These are phyloP conservation scores for Dioszegia aurantiaca DNA, from an alignment of 768 basidiomycete species.

Conservation along the genomic window DNA sequence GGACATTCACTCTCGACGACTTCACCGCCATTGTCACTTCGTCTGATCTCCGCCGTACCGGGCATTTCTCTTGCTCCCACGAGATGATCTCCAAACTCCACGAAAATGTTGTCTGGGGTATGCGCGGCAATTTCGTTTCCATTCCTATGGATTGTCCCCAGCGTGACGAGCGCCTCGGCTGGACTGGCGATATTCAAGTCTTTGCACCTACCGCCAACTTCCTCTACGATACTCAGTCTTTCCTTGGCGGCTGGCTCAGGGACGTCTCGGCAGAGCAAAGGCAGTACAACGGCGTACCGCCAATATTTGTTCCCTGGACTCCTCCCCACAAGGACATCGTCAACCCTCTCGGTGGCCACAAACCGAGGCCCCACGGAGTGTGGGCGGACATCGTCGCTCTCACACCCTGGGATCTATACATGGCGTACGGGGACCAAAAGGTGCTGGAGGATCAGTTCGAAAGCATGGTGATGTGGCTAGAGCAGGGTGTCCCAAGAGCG, in stretches of 20 bases:
- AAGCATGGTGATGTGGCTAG: constrained; percentile 40
- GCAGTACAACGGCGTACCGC: constrained; percentile 27
- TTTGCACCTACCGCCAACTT: constrained; percentile 44
- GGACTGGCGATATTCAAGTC: constrained; percentile 50
- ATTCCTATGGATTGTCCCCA: constrained; percentile 51
- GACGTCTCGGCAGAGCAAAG: constrained; percentile 39
- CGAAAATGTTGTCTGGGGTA: constrained; percentile 39
- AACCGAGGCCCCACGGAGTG: constrained; percentile 14
- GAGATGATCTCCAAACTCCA: constrained; percentile 33
- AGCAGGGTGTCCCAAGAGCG: constrained; percentile 35
- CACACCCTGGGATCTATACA: constrained; percentile 39
- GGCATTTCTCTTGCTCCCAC: constrained; percentile 39
- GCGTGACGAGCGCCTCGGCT: constrained; percentile 49
- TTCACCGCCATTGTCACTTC: constrained; percentile 35
- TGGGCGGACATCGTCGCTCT: constrained; percentile 45
- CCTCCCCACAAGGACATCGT: background rate
- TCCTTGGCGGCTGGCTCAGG: constrained; percentile 40
- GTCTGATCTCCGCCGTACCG: constrained; percentile 37
- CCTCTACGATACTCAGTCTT: constrained; percentile 36
- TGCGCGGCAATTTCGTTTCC: constrained; percentile 38
- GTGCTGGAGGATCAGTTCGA: constrained; percentile 35
- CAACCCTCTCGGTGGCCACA: background rate
- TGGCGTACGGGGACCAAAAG: constrained; percentile 27
- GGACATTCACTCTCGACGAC: constrained; percentile 13
- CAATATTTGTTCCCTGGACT: constrained; percentile 34